Evolutionary conservation across 805 yeast genomes (phyloP), one percentile per base, ranked within the genome.

Genomic region (Candida odintsovae): DNA sequence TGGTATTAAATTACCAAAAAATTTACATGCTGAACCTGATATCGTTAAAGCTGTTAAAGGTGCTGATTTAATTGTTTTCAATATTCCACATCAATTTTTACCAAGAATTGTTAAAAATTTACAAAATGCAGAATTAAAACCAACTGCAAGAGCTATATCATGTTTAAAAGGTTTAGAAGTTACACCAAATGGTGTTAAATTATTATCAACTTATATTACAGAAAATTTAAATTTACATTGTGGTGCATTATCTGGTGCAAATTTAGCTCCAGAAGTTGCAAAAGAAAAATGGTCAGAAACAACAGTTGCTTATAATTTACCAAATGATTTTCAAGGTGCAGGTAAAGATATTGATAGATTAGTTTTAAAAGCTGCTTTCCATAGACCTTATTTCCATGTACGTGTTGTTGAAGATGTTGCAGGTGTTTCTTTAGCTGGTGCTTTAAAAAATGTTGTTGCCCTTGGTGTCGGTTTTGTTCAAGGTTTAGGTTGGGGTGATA

Each of bases 401-500:
- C 78, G 87, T 62, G 95, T 92, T 49, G 78, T 89, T 49, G 82
- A 82, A 50, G 99, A 94, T 66, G 95, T 92, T 47, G 95, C 95
- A 21, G 99, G 99, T 65, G 94, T 90, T 48, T 88, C 97, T 2
- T 79, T 94, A 50, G 95, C 96, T 39, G 99, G 99, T 64, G 99
- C 99, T 11, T 78, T 94, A 68, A 94, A 94, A 73, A 94, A 94
- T 70, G 87, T 94, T 44, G 92, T 92, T 52, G 99, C 99, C 33
- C 73, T 90, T 62, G 95, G 96, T 53, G 97, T 95, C 51, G 99
- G 99, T 47, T 87, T 94, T 64, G 98, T 92, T 52, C 96, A 89
- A 69, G 99, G 99, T 58, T 77, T 87, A 53, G 96, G 95, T 53
- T 94, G 99, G 99, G 99, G 99, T 67, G 96, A 90, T 69, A 94